Conservation (phyloP, 345 rosid genomes). For the Carallia brachiata region DNA sequence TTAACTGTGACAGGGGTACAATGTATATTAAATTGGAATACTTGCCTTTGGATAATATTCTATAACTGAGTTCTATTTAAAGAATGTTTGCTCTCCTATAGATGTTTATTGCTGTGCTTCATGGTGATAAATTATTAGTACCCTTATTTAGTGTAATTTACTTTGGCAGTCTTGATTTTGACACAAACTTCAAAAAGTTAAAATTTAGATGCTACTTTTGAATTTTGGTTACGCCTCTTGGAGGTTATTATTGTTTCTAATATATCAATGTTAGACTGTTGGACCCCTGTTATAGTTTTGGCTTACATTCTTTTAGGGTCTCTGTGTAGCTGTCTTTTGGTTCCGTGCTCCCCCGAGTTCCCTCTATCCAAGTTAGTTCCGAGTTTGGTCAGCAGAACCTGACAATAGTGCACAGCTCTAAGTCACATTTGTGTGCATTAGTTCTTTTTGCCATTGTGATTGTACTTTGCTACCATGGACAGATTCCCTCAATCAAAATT, state of each 20-base stretch:
- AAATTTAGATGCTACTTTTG: no score
- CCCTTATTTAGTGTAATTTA: neutral
- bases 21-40: constrained; percentile 17
- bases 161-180: neutral
- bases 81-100: neutral
- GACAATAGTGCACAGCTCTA: neutral
- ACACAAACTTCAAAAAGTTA: no score
- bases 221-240: no score
- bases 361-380: neutral
- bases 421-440: neutral
- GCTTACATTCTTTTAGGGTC: neutral
- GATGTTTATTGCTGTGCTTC: neutral
- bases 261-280: no score
- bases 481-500: no score
- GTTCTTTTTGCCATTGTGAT: neutral
- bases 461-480: neutral
- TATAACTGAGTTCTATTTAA: constrained; percentile 12
- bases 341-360: no score
- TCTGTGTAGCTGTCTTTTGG: neutral
- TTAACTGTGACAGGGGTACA: constrained; percentile 15
- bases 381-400: neutral
- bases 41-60: constrained; percentile 1
- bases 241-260: no score
- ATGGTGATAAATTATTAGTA: neutral
- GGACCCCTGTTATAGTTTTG: neutral